phyloP scores from a whole-genome alignment of 2,329 filamentous ascomycete genomes.

The Talaromyces sp. region DNA sequence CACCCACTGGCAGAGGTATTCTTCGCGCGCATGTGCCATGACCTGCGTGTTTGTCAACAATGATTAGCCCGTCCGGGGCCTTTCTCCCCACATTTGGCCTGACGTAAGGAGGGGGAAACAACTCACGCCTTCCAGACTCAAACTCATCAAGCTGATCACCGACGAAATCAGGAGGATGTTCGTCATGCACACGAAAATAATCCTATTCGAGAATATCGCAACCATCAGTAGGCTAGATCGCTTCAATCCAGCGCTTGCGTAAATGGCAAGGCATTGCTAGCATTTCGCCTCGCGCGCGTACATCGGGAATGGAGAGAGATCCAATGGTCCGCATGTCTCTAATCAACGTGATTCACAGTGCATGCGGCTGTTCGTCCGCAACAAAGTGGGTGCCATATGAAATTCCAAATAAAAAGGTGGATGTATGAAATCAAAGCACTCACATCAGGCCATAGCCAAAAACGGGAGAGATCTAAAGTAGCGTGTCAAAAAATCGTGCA shows the following conservation, averaged over 20 bases:
- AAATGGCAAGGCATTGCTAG: background rate
- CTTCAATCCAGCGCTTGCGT: background rate
- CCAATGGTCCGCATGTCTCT: background rate
- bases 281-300: conserved; percentile 8
- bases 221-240: background rate
- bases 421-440: conserved; percentile 9
- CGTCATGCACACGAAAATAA: conserved; percentile 57
- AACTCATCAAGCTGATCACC: conserved; percentile 54
- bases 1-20: conserved; percentile 55
- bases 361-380: conserved; percentile 21
- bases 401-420: background rate
- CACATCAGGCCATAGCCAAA: conserved; percentile 37
- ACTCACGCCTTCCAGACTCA: conserved; percentile 51
- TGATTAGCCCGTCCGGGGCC: background rate
- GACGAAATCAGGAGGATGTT: conserved; percentile 58
- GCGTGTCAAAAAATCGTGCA: conserved; percentile 31
- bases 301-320: background rate
- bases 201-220: conserved; percentile 25
- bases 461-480: conserved; percentile 29
- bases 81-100: background rate
- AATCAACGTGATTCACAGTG: conserved; percentile 30
- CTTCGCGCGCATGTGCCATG: conserved; percentile 56
- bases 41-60: conserved; percentile 38
- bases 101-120: conserved; percentile 1
- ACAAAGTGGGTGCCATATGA: background rate